Base-by-base conservation (phyloP, 306 rosid species). In the Oemleria cerasiformis region DNA sequence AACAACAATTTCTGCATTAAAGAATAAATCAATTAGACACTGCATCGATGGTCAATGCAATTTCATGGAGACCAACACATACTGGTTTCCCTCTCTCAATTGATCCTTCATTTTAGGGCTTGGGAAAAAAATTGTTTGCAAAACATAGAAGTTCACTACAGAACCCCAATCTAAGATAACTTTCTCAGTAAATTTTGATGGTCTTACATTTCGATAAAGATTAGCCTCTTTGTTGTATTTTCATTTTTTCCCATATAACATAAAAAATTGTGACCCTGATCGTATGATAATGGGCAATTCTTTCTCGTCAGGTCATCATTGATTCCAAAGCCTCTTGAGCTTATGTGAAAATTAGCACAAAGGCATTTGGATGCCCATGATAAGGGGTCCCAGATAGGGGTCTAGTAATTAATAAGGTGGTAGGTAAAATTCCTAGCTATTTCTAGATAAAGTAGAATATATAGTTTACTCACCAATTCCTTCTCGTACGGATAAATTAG, bases 401-500 rank as follows among this genome's bases (percentile, higher is more conserved):
- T 38, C 39, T 20, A 68, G 36, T 55, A 38, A 30, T 17, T 34
- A 69, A n/a, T 9, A 16, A n/a, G 20, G 48, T 71, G 1, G 5
- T 4, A 21, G 34, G 63, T 13, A 21, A 71, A 44, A 39, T 63
- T 40, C 45, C 62, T 58, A 51, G 40, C n/a, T 63, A 65, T 51
- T 30, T 74, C 58, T 42, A 71, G 63, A 60, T 63, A 69, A 72
- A 70, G 63, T 64, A 78, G 59, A 48, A 53, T 11, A 65, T 38
- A 64, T 48, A 67, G 72, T 55, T 53, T 11, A 82, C 97, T 87
- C 60, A 89, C 97, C 97, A 61, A 92, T 92, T 79, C 97, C 97
- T 86, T 92, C 97, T 67, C 97, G 92, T 67, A 92, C 93, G 0
- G 97, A 92, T 77, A 92, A 75, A 78, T 89, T 92, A 36, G 97